Evolutionary conservation across 768 basidiomycete species (phyloP).

Genomic region (Serendipita sp.): DNA sequence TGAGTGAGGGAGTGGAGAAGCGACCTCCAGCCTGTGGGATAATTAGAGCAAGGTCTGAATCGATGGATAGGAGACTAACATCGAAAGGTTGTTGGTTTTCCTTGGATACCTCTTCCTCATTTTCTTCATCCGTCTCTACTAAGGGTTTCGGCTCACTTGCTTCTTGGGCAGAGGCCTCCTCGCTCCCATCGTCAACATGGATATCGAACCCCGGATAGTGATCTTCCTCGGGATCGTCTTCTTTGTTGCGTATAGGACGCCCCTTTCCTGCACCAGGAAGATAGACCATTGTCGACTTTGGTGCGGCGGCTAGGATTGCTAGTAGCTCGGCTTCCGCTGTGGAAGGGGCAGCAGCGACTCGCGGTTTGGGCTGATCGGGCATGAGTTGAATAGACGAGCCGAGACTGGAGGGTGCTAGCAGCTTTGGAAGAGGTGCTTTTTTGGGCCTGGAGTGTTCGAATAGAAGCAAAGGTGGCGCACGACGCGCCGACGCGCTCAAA

Average conservation of each 20-base stretch:
- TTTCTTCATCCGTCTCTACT: not conserved
- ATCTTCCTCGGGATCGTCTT: slow-evolving; percentile 6
- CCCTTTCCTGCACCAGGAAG: not conserved
- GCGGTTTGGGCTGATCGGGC: not conserved
- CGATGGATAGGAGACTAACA: not conserved
- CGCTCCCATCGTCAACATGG: slow-evolving; percentile 9
- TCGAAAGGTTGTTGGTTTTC: not conserved
- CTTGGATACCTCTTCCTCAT: not conserved
- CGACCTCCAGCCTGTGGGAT: not conserved
- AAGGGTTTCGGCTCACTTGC: not conserved
- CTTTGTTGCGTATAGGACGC: not conserved
- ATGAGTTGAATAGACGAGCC: not conserved
- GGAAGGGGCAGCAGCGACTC: not conserved
- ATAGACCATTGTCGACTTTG: not conserved
- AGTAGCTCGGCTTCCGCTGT: not conserved
- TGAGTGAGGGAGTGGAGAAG: not conserved
- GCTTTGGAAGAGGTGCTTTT: not conserved
- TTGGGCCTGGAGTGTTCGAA: not conserved
- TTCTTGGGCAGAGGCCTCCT: not conserved
- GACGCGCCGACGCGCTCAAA: not conserved
- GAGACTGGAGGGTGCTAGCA: not conserved
- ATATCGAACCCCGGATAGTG: slow-evolving; percentile 8
- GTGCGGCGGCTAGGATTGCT: not conserved
- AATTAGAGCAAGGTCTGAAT: not conserved
- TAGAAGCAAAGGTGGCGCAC: too few species aligned